These are phyloP conservation scores for Rhinocladiella mackenziei DNA, from an alignment of 2,329 filamentous ascomycete genomes.

Conservation along the genomic window DNA sequence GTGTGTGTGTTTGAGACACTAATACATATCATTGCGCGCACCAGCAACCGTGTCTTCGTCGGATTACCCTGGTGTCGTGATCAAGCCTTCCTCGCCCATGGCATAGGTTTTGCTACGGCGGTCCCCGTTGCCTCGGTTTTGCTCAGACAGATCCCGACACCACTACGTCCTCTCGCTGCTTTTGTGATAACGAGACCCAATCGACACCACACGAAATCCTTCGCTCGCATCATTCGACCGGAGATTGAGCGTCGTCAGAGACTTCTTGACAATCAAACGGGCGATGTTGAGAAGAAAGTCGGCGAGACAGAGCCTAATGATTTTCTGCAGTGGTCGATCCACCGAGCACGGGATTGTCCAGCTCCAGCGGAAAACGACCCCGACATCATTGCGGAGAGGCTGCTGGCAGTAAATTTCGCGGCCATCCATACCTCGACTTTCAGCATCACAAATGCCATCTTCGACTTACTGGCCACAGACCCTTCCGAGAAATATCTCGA, in stretches of 20 bases:
- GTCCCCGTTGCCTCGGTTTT: constrained; percentile 47
- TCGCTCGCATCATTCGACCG: constrained; percentile 44
- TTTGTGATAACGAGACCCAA: constrained; percentile 45
- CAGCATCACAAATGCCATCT: constrained; percentile 31
- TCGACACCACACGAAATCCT: constrained; percentile 46
- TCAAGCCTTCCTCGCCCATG: constrained; percentile 44
- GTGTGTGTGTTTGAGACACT: constrained; percentile 38
- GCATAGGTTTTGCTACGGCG: constrained; percentile 49
- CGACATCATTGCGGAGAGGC: constrained; percentile 47
- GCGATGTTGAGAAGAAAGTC: constrained; percentile 42
- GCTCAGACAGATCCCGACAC: constrained; percentile 46
- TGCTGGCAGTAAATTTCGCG: constrained; percentile 48
- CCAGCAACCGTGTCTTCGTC: constrained; percentile 46
- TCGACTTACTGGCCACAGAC: constrained; percentile 32
- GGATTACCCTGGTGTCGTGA: constrained; percentile 40
- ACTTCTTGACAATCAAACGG: constrained; percentile 44
- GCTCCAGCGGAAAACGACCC: constrained; percentile 44
- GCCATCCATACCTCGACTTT: constrained; percentile 35
- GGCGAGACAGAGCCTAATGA: constrained; percentile 48
- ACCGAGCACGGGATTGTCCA: constrained; percentile 47
- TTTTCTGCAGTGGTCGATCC: constrained; percentile 56
- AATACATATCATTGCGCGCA: constrained; percentile 38
- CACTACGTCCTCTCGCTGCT: constrained; percentile 51
- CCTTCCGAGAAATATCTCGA: constrained; percentile 26
- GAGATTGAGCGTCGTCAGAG: constrained; percentile 49